phyloP scores from a whole-genome alignment of 2,329 filamentous ascomycete species.

The Boeremia exigua region DNA sequence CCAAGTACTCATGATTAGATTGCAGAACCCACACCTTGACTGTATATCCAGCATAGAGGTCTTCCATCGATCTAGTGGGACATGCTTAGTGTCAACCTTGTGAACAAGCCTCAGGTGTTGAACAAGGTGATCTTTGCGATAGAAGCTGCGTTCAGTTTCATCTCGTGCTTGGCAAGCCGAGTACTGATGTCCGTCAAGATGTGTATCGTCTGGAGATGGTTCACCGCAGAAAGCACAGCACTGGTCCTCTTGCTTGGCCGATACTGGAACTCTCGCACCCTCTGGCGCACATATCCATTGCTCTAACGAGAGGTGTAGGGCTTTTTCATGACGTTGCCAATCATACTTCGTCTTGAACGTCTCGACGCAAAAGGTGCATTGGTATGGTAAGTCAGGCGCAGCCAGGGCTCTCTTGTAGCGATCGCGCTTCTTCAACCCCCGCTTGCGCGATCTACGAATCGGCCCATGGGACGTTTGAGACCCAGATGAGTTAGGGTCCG shows the following conservation, averaged over 20 bases:
- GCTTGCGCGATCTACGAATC: too few species aligned
- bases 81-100: conserved; percentile 34
- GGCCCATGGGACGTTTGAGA: too few species aligned
- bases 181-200: conserved; percentile 23
- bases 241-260: too few species aligned
- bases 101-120: conserved; percentile 35
- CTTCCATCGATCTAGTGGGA: conserved; percentile 34
- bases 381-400: too few species aligned
- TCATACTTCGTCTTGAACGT: conserved; percentile 39
- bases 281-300: conserved; percentile 21
- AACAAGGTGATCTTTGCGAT: conserved; percentile 33
- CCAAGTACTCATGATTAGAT: conserved; percentile 25
- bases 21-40: conserved; percentile 35
- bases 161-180: conserved; percentile 24
- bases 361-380: conserved; percentile 42
- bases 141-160: conserved; percentile 29
- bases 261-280: too few species aligned
- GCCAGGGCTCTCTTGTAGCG: too few species aligned
- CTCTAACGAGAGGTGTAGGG: conserved; percentile 35
- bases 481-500: too few species aligned
- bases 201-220: not conserved
- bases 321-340: conserved; percentile 38
- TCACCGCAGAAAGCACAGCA: not conserved
- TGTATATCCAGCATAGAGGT: conserved; percentile 24
- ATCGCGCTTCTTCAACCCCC: too few species aligned